Evolutionary conservation across 2,329 filamentous ascomycete species (phyloP), one percentile per base, ranked within the genome.

Genomic region (Aspergillus chevalieri): DNA sequence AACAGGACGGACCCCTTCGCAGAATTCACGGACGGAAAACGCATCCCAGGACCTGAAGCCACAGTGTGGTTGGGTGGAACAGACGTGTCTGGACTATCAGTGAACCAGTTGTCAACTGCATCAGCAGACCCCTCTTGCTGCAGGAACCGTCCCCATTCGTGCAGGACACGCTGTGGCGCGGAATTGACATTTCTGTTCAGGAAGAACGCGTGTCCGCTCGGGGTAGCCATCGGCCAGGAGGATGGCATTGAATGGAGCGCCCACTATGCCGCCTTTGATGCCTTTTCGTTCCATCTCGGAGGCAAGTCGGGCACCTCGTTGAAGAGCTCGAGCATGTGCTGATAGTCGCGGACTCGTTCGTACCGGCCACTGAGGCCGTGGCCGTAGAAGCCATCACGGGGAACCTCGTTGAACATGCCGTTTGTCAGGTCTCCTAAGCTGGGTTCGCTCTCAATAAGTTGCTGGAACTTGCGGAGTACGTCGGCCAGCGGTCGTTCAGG

Each of bases 1-100:
- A 2, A 85, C 68, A 0, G 82, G 82, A 0, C 83, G 76, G 2
- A 77, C 72, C 0, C 63, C 62, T 10, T 76, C 70, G 19, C 66
- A 72, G 44, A 85, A 73, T 15, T 71, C 53, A 14, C 83, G 76
- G 1, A 79, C 83, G 67, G 86, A 86, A 67, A 85, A 86, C 58
- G 79, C 71, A 49, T 86, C 83, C 83, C 83, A 86, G 0, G 79
- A 83, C 47, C 71, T 77, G 69, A 72, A 86, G 34, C 83, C 43
- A 9, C 9, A 26, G 28, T 46, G 42, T 15, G 9, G 26, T 12
- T 46, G n/a, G n/a, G n/a, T 46, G 5, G 44, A 6, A 45, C 9
- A n/a, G 9, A 3, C 3, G 36, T 17, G 7, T 39, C 39, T 19
- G 39, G 15, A 22, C 8, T 10, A 10, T 21, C 6, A 9, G 2